A percentile compares a stretch with the other conserved stretches of the same genome.
Evolutionary conservation across 371 early-diverging fungal genomes (phyloP).

Genomic region (Mucor mucedo): DNA sequence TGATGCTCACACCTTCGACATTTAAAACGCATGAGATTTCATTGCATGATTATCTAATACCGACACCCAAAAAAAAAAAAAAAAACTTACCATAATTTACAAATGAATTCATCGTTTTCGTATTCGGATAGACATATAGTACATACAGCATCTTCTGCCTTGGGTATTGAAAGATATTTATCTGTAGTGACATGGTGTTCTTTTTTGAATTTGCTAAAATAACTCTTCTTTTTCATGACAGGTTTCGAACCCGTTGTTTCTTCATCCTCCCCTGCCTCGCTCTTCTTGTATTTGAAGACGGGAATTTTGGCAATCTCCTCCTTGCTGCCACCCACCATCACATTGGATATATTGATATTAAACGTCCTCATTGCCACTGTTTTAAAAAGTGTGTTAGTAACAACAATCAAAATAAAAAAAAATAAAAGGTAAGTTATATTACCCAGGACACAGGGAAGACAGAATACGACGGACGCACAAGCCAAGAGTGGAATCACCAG

Average conservation of each 20-base stretch:
- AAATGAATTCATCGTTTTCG: conserved; percentile 61
- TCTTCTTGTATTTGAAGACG: conserved; percentile 35
- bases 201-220: conserved; percentile 1
- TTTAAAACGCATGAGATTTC: not conserved
- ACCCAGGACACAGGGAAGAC: conserved; percentile 64
- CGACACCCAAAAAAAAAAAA: not conserved
- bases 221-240: conserved; percentile 3
- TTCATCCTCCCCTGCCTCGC: not conserved
- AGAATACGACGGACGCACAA: conserved; percentile 65
- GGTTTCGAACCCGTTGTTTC: not conserved
- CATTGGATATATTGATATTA: conserved; percentile 53
- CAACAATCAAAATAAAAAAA: conserved; percentile 1
- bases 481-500: conserved; percentile 65
- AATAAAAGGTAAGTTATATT: conserved; percentile 5
- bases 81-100: conserved; percentile 55
- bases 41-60: not conserved
- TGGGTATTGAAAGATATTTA: conserved; percentile 28
- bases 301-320: conserved; percentile 61
- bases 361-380: conserved; percentile 57
- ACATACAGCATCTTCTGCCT: conserved; percentile 57
- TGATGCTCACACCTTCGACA: conserved; percentile 41
- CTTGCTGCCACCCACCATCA: conserved; percentile 61
- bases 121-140: conserved; percentile 69
- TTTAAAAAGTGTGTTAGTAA: not conserved
- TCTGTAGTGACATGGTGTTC: conserved; percentile 5